Conservation (phyloP, 2,329 filamentous ascomycete genomes). For the Talaromyces sp. region DNA sequence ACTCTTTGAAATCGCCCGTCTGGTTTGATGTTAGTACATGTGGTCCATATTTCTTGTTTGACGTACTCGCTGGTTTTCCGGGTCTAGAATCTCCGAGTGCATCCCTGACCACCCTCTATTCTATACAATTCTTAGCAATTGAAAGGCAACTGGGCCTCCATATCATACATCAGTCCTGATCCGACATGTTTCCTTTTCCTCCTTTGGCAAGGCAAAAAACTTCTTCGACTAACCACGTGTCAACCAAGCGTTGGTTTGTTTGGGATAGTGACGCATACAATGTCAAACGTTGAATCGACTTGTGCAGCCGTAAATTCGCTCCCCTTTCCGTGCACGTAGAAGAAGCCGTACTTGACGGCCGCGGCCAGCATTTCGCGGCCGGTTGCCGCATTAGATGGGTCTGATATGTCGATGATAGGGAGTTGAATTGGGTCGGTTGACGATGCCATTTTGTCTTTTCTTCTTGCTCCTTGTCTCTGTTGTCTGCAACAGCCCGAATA, state of each 20-base stretch:
- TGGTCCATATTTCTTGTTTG: not conserved
- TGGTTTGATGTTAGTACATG: slow-evolving; percentile 26
- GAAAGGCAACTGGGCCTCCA: not conserved
- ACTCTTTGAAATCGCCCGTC: slow-evolving; percentile 88
- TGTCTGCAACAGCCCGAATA: not conserved
- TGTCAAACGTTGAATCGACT: slow-evolving; percentile 65
- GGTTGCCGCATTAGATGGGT: slow-evolving; percentile 53
- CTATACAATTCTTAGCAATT: slow-evolving; percentile 30
- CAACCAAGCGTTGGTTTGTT: not conserved
- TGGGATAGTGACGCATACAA: slow-evolving; percentile 48
- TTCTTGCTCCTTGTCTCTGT: not conserved
- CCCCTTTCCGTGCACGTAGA: slow-evolving; percentile 76
- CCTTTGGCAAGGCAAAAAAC: slow-evolving; percentile 64
- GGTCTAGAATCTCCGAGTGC: slow-evolving; percentile 83
- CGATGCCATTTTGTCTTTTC: not conserved
- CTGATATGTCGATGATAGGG: slow-evolving; percentile 76
- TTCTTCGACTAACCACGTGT: slow-evolving; percentile 53
- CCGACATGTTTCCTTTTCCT: slow-evolving; percentile 67
- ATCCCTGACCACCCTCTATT: slow-evolving; percentile 87
- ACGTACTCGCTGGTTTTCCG: slow-evolving; percentile 67
- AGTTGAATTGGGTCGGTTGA: slow-evolving; percentile 44
- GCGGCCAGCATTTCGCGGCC: slow-evolving; percentile 68
- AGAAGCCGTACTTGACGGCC: slow-evolving; percentile 76
- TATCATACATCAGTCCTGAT: slow-evolving; percentile 57
- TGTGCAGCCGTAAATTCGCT: slow-evolving; percentile 60